Conservation (phyloP, 2,329 filamentous ascomycete genomes). For the Acrodontium crateriforme region DNA sequence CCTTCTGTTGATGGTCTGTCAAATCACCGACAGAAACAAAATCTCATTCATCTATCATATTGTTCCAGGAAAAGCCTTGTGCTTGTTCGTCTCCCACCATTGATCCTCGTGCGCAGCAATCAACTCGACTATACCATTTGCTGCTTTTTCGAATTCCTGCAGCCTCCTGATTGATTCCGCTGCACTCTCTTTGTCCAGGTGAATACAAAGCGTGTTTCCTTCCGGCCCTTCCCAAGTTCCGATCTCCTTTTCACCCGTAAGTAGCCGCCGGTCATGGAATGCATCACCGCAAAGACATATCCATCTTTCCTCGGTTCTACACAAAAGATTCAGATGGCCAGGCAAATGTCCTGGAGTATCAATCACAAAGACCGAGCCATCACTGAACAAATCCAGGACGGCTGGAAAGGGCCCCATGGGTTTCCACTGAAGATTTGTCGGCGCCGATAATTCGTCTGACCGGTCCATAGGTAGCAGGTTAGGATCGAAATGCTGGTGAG, state of each 20-base stretch:
- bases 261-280: slow-evolving; percentile 38
- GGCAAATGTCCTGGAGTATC: slow-evolving; percentile 39
- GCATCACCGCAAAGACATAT: slow-evolving; percentile 40
- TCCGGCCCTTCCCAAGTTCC: slow-evolving; percentile 35
- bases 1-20: too few species aligned
- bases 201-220: slow-evolving; percentile 35
- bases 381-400: slow-evolving; percentile 34
- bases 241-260: slow-evolving; percentile 39
- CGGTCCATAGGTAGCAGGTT: slow-evolving; percentile 29
- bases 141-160: slow-evolving; percentile 19
- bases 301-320: slow-evolving; percentile 27
- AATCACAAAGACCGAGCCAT: slow-evolving; percentile 34
- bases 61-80: slow-evolving; percentile 15
- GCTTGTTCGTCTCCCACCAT: slow-evolving; percentile 28
- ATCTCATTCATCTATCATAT: too few species aligned
- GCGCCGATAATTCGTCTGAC: slow-evolving; percentile 30
- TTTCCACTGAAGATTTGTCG: slow-evolving; percentile 25
- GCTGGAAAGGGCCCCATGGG: slow-evolving; percentile 31
- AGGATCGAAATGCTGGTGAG: slow-evolving; percentile 30
- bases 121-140: slow-evolving; percentile 32
- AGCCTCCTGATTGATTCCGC: slow-evolving; percentile 30
- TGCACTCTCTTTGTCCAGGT: slow-evolving; percentile 35
- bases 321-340: slow-evolving; percentile 39
- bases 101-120: slow-evolving; percentile 38
- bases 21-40: too few species aligned